Percentiles rank a stretch among this genome's conserved stretches.
These are phyloP conservation scores for Tetrastigma voinierianum DNA, from an alignment of 164 flowering plant genomes.

Conservation along the genomic window DNA sequence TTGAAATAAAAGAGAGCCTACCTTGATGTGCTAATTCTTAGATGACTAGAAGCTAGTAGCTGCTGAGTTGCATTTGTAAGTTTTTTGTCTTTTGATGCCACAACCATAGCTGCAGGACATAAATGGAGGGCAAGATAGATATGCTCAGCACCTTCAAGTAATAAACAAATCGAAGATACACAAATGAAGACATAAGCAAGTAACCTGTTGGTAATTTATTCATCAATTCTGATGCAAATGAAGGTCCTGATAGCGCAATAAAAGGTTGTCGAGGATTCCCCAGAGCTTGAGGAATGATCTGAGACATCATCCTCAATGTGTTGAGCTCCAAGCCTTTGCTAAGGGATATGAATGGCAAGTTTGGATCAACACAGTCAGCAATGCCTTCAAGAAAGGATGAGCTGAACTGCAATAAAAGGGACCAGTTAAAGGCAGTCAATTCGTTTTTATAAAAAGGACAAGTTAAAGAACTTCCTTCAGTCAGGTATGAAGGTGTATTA, in stretches of 20 bases:
- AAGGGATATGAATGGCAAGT: constrained; percentile 89
- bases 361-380: constrained; percentile 75
- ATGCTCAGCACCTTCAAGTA: neutral
- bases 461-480: neutral
- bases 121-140: constrained; percentile 12
- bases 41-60: constrained; percentile 71
- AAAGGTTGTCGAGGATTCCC: constrained; percentile 88
- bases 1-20: constrained; percentile 13
- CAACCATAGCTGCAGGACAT: constrained; percentile 80
- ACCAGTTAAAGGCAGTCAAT: constrained; percentile 7
- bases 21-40: constrained; percentile 94
- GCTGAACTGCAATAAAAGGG: constrained; percentile 75
- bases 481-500: neutral
- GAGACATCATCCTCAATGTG: constrained; percentile 93
- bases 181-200: neutral
- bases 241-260: constrained; percentile 91
- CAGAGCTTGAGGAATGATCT: constrained; percentile 79
- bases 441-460: neutral
- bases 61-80: constrained; percentile 84
- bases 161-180: neutral
- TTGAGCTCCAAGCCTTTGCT: constrained; percentile 96
- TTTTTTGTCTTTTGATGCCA: constrained; percentile 87
- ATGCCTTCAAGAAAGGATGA: constrained; percentile 80
- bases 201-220: constrained; percentile 90
- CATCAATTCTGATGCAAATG: constrained; percentile 89